Percentiles rank a stretch among this genome's conserved stretches.
These are phyloP conservation scores for Aegilops umbellulata DNA, from an alignment of 176 grass and related monocot genomes.

Conservation along the genomic window DNA sequence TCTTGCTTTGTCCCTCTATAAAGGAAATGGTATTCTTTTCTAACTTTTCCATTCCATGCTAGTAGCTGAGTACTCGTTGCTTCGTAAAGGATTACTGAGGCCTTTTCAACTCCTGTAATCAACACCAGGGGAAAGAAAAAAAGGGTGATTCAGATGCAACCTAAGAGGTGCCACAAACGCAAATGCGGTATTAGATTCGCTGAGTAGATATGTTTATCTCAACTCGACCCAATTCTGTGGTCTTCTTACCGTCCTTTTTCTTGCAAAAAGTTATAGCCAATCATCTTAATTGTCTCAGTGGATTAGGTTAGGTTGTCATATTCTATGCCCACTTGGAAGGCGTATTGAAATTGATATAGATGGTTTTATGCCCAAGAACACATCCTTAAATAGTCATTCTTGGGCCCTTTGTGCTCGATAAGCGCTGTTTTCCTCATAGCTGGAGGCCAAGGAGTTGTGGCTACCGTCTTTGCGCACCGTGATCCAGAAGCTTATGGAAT, in stretches of 20 bases:
- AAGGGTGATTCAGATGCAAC: constrained; percentile 35
- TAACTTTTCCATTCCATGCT: constrained; percentile 38
- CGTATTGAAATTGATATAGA: constrained; percentile 35
- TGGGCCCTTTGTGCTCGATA: neutral
- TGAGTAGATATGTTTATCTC: constrained; percentile 47
- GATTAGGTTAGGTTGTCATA: constrained; percentile 53
- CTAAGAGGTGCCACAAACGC: constrained; percentile 27
- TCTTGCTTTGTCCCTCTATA: neutral
- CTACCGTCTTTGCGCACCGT: neutral
- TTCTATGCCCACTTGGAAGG: constrained; percentile 40
- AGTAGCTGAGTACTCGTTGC: constrained; percentile 32
- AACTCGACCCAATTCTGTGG: constrained; percentile 10
- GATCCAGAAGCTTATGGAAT: neutral
- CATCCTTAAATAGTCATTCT: neutral
- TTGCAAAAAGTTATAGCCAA: constrained; percentile 17
- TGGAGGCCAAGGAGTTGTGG: constrained; percentile 3
- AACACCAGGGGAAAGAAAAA: neutral
- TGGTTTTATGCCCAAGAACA: constrained; percentile 35
- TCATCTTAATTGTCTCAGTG: constrained; percentile 34
- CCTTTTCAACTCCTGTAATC: constrained; percentile 17
- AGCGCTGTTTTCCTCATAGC: neutral
- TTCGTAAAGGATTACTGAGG: constrained; percentile 19
- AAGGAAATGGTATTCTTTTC: constrained; percentile 30
- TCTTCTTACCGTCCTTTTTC: constrained; percentile 25
- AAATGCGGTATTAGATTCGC: constrained; percentile 46